A percentile compares a stretch with the other conserved stretches of the same genome.
These are phyloP conservation scores for Fusarium sp. DNA, from an alignment of 2,329 filamentous ascomycete genomes.

Conservation along the genomic window DNA sequence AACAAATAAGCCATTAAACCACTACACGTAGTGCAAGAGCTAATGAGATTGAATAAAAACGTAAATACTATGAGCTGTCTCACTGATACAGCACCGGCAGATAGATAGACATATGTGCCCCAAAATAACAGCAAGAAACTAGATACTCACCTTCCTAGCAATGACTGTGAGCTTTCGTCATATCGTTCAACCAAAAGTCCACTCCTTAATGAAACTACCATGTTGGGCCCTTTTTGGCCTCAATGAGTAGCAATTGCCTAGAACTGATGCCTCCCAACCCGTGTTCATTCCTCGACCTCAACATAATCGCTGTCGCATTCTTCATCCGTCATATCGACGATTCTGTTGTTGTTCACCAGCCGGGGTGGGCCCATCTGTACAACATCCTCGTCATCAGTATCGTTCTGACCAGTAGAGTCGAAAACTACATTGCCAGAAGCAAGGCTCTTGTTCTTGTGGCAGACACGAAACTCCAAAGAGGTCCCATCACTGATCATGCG, in stretches of 20 bases:
- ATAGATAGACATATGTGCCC: not conserved
- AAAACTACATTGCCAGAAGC: conserved; percentile 41
- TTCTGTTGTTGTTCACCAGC: not conserved
- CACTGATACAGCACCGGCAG: not conserved
- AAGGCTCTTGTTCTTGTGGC: conserved; percentile 35
- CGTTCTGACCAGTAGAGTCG: conserved; percentile 19
- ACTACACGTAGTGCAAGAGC: not conserved
- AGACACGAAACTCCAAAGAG: conserved; percentile 44
- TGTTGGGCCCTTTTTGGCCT: not conserved
- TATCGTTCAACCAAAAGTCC: not conserved
- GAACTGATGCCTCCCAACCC: not conserved
- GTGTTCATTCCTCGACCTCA: not conserved
- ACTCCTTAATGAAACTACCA: not conserved
- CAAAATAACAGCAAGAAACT: not conserved
- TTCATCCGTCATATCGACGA: not conserved
- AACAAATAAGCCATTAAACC: no score
- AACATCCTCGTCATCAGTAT: not conserved
- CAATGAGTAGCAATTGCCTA: not conserved
- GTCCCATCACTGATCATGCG: conserved; percentile 43
- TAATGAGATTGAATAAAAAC: not conserved
- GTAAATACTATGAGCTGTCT: not conserved
- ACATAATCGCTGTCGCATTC: not conserved
- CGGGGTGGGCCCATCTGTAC: not conserved
- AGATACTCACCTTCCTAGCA: not conserved
- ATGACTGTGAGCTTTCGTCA: not conserved